Percentiles rank a stretch among this genome's conserved stretches.
phyloP scores from a whole-genome alignment of 305 asterid species.

The Coffea humblotiana region DNA sequence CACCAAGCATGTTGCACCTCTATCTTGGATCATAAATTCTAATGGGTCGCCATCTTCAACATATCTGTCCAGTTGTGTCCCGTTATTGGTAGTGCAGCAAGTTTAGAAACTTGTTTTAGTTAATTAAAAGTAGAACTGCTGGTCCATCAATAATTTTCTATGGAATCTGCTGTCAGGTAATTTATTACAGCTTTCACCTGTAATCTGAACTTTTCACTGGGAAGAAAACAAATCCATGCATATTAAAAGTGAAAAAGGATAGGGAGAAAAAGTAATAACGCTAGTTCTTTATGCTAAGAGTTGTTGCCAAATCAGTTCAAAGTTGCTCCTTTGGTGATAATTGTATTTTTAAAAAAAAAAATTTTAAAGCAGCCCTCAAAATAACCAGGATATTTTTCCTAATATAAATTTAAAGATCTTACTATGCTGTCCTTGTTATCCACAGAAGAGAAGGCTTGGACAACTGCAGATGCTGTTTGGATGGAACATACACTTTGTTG shows the following conservation, averaged over 20 bases:
- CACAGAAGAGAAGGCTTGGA: slow-evolving; percentile 71
- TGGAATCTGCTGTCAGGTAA: background rate
- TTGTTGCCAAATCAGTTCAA: background rate
- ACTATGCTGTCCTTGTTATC: slow-evolving; percentile 17
- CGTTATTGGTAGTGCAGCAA: background rate
- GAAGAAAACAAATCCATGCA: background rate
- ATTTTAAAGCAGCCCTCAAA: background rate
- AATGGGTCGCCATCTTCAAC: background rate
- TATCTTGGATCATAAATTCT: background rate
- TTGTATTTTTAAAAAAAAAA: too few species aligned
- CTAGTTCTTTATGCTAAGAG: background rate
- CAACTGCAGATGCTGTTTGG: slow-evolving; percentile 71
- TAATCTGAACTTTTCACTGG: background rate
- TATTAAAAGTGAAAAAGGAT: background rate
- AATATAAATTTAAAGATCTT: background rate
- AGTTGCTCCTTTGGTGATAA: background rate
- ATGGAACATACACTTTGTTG: slow-evolving; percentile 66
- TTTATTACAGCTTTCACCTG: background rate
- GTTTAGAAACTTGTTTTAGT: background rate
- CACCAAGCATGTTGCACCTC: background rate
- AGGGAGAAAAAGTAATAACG: background rate
- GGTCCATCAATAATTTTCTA: background rate
- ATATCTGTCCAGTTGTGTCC: background rate
- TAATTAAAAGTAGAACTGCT: too few species aligned
- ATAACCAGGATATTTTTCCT: background rate